Percentiles rank a stretch among this genome's conserved stretches.
Conservation (phyloP, 225 moss, liverwort and hornwort species). For the Neckera pumila region DNA sequence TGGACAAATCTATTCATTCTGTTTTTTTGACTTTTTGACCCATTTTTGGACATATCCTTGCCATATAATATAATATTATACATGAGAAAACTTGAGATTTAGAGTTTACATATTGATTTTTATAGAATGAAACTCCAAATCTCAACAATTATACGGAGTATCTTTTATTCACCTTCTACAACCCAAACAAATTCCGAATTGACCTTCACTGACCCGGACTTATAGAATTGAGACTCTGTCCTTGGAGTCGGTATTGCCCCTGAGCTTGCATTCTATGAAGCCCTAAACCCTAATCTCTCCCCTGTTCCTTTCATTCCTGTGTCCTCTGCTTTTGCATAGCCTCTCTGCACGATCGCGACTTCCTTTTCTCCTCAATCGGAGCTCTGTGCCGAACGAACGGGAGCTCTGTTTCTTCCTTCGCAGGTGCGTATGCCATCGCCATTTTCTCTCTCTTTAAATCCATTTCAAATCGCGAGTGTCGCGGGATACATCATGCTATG, state of each 20-base stretch:
- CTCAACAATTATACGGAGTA: background rate
- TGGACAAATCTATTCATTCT: accelerated
- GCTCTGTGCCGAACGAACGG: background rate
- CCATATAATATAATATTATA: too few species aligned
- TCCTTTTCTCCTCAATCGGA: background rate
- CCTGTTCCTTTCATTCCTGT: background rate
- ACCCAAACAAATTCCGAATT: background rate
- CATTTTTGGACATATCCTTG: accelerated
- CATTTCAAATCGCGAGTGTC: background rate
- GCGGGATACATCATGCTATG: background rate
- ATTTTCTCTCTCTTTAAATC: background rate
- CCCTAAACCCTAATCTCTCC: background rate
- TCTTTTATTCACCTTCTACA: background rate
- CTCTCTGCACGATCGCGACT: background rate
- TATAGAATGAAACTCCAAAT: background rate
- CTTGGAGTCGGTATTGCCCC: background rate
- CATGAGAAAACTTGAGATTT: background rate
- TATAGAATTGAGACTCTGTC: too few species aligned
- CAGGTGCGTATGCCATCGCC: background rate
- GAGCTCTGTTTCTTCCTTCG: background rate
- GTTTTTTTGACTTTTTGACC: background rate
- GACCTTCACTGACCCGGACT: background rate
- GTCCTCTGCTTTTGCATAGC: background rate
- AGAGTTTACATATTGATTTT: accelerated
- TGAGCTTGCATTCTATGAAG: background rate